Percentiles rank a stretch among this genome's conserved stretches.
phyloP scores from a whole-genome alignment of 2,329 filamentous ascomycete genomes.

The Stromatinia cepivora region DNA sequence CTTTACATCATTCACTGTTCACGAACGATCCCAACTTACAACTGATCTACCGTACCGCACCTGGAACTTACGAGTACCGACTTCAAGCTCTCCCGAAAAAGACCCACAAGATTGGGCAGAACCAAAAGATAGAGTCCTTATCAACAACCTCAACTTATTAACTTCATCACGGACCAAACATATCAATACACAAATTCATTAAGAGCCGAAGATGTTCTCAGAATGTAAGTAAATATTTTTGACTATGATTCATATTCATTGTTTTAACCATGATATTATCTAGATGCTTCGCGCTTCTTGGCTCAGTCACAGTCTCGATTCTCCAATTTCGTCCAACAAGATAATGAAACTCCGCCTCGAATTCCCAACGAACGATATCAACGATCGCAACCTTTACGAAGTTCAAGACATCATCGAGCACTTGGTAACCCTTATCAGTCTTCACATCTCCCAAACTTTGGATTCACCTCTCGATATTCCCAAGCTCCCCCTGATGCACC shows the following conservation, averaged over 20 bases:
- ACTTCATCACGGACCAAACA: constrained; percentile 11
- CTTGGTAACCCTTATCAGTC: constrained; percentile 77
- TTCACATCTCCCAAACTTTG: constrained; percentile 73
- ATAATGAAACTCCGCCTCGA: constrained; percentile 41
- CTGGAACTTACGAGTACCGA: constrained; percentile 1
- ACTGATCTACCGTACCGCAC: not conserved
- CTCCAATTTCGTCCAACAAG: constrained; percentile 67
- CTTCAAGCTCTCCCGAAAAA: not conserved
- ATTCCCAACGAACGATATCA: constrained; percentile 41
- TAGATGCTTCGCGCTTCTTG: constrained; percentile 91
- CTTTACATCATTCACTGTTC: constrained; percentile 8
- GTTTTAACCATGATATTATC: constrained; percentile 24
- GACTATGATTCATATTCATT: not conserved
- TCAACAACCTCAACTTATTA: constrained; percentile 18
- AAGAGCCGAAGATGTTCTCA: constrained; percentile 39
- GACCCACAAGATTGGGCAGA: constrained; percentile 11
- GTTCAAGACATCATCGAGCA: constrained; percentile 34
- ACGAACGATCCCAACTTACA: not conserved
- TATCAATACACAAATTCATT: not conserved
- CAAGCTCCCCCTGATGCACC: constrained; percentile 73
- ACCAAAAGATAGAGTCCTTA: constrained; percentile 5
- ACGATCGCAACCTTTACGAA: constrained; percentile 33
- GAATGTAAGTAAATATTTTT: constrained; percentile 37
- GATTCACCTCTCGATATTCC: constrained; percentile 75
- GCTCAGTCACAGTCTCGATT: constrained; percentile 94